These are phyloP conservation scores for Prunus padus DNA, from an alignment of 306 rosid species.

Conservation along the genomic window DNA sequence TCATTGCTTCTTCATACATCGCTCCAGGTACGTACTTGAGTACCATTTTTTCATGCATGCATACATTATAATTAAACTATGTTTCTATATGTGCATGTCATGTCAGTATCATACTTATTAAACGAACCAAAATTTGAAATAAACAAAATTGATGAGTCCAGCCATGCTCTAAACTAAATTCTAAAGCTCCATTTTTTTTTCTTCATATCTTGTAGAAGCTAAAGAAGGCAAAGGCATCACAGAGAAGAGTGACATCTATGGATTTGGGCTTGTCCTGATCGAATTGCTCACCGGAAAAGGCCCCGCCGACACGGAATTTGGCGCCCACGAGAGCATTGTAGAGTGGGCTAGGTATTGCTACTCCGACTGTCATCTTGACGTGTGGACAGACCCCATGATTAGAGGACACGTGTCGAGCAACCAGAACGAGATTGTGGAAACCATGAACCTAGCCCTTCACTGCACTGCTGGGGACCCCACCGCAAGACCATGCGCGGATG, in stretches of 20 bases:
- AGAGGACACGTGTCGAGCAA: conserved; percentile 36
- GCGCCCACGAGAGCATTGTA: conserved; percentile 45
- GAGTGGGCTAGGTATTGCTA: conserved; percentile 93
- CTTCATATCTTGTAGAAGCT: conserved; percentile 42
- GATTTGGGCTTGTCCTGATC: conserved; percentile 65
- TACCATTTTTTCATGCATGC: conserved; percentile 24
- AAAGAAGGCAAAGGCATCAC: conserved; percentile 38
- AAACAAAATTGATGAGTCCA: neutral
- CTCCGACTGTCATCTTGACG: conserved; percentile 64
- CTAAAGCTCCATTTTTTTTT: neutral
- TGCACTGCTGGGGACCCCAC: conserved; percentile 77
- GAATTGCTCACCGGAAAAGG: conserved; percentile 77
- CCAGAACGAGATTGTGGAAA: conserved; percentile 60
- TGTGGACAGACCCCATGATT: conserved; percentile 64
- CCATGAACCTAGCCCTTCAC: conserved; percentile 72
- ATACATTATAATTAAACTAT: neutral
- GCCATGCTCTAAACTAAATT: neutral
- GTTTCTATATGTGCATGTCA: neutral
- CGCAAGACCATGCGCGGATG: conserved; percentile 72
- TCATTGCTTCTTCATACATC: conserved; percentile 45
- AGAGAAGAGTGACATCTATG: conserved; percentile 68
- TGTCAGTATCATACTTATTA: neutral
- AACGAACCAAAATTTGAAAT: neutral
- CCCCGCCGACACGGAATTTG: conserved; percentile 49
- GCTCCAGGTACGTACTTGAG: conserved; percentile 55